Evolutionary conservation across 1,284 basidiomycete genomes (phyloP), one percentile per base, ranked within the genome.

Genomic region (Fistulina hepatica): DNA sequence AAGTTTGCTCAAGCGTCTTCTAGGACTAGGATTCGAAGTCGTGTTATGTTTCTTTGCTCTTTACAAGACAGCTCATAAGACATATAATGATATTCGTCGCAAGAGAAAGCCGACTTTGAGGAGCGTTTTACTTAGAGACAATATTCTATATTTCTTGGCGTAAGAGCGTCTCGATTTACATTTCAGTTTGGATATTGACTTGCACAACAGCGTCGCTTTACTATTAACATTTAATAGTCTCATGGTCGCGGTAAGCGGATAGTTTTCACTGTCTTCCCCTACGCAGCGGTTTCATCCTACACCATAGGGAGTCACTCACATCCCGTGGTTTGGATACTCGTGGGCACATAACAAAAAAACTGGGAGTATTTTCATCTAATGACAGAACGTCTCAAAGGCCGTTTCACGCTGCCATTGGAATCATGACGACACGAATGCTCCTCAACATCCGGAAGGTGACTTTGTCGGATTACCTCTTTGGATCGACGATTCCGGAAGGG

Each of bases 321-420:
- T 38, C 15, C 36, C 36, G 27, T 38, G 36, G 36, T 38, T 38
- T 20, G 23, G 27, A 26, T 38, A 38, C 16, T 42, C 30, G 35
- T 36, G 23, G 11, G 33, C 30, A 11, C 8, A 10, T 26, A 9
- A 25, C 24, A 25, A 9, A n/a, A 25, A 25, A 25, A n/a, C 24
- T n/a, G 9, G 43, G 9, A 9, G 24, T 9, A 25, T 25, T 9
- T 9, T 25, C 24, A 9, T 9, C 24, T 25, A n/a, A 25, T 25
- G 24, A 9, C 9, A 25, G 24, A 9, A 25, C n/a, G 8, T 40
- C 16, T 31, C 4, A 13, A 35, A 69, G 65, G 9, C 64, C 65
- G n/a, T 69, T 69, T 43, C 65, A 68, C 37, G 65, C 63, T 15
- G 63, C 65, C 6, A 54, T 67, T 17, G 65, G 64, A 2, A 67